Evolutionary conservation across 306 rosid genomes (phyloP).

Genomic region (Corylus heterophylla): DNA sequence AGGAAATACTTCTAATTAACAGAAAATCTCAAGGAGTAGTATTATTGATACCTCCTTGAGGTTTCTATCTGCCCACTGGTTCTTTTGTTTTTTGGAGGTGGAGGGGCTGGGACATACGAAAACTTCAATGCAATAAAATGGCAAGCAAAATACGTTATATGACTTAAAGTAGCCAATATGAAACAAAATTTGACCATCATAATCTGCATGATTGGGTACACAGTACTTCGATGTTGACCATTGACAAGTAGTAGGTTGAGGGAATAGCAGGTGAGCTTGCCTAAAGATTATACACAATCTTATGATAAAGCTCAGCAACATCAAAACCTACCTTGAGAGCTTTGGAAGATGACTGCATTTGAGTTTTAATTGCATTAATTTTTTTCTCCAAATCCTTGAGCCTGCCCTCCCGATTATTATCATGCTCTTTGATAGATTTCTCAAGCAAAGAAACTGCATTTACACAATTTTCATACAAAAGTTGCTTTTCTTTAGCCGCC

Average conservation of each 20-base stretch:
- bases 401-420: conserved; percentile 68
- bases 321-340: conserved; percentile 70
- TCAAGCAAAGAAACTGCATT: conserved; percentile 66
- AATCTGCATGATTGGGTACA: background rate
- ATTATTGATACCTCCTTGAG: background rate
- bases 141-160: background rate
- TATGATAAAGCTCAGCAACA: background rate
- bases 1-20: background rate
- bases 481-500: conserved; percentile 61
- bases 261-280: conserved; percentile 17
- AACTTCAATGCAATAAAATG: background rate
- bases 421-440: conserved; percentile 87
- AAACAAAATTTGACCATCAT: background rate
- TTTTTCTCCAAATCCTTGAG: conserved; percentile 80
- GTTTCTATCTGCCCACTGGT: background rate
- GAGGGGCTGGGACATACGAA: background rate
- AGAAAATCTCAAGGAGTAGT: conserved; percentile 1
- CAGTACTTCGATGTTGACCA: background rate
- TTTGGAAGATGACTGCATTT: conserved; percentile 78
- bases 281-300: conserved; percentile 1
- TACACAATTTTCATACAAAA: conserved; percentile 56
- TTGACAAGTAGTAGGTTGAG: conserved; percentile 11
- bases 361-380: conserved; percentile 70
- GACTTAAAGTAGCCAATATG: background rate
- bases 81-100: background rate